Percentiles rank a stretch among this genome's conserved stretches.
These are phyloP conservation scores for Rhodosporidiobolus sp. DNA, from an alignment of 768 basidiomycete genomes.

Conservation along the genomic window DNA sequence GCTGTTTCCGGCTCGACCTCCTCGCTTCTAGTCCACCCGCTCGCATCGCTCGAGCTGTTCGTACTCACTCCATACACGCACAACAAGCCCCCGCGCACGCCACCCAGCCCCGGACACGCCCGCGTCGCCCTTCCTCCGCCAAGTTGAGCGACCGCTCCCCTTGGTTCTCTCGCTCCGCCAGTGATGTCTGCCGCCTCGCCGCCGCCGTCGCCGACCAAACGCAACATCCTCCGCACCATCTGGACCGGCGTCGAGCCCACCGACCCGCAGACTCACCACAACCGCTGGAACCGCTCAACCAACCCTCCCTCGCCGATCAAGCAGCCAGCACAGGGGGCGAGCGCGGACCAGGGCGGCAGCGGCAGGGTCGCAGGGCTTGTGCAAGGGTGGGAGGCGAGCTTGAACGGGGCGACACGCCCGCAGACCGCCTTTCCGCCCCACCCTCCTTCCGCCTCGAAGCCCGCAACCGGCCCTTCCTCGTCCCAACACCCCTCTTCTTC, in stretches of 20 bases:
- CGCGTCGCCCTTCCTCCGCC: too few relatives aligned
- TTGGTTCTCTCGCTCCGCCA: too few relatives aligned
- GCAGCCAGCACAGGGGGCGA: too few relatives aligned
- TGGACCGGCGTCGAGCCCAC: slow-evolving; percentile 13
- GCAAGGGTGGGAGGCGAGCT: slow-evolving; percentile 16
- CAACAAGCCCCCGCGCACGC: too few relatives aligned
- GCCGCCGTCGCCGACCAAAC: slow-evolving; percentile 15
- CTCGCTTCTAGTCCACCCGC: too few relatives aligned
- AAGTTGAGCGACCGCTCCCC: too few relatives aligned
- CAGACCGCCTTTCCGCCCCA: slow-evolving; percentile 15
- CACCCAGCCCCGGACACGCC: too few relatives aligned
- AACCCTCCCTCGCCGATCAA: too few relatives aligned
- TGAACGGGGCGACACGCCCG: slow-evolving; percentile 5
- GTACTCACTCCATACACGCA: too few relatives aligned
- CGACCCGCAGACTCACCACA: background rate
- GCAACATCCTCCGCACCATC: slow-evolving; percentile 19
- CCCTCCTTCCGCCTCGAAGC: background rate
- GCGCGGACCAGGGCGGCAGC: background rate
- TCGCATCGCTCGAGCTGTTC: too few relatives aligned
- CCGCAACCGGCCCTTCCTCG: background rate
- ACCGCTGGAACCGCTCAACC: background rate
- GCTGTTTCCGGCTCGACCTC: too few relatives aligned
- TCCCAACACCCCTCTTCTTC: background rate
- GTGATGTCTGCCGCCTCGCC: background rate
- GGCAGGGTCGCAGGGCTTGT: slow-evolving; percentile 19